Evolutionary conservation across 2,329 filamentous ascomycete species (phyloP).

Genomic region (Elsinoe necatrix): DNA sequence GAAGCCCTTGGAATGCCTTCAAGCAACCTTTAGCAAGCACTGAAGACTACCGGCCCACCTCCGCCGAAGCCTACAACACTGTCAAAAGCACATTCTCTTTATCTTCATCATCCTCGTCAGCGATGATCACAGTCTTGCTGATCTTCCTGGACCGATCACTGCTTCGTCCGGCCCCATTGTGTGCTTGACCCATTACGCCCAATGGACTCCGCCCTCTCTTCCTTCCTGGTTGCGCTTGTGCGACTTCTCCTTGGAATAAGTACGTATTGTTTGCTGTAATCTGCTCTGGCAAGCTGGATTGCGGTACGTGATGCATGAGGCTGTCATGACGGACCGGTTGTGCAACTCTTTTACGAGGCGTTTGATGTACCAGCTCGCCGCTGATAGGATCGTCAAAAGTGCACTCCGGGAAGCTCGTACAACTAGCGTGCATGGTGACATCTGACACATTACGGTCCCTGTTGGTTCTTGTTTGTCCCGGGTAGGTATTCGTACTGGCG

Average conservation of each 20-base stretch:
- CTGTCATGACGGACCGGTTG: neutral
- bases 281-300: neutral
- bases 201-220: conserved; percentile 7
- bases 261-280: neutral
- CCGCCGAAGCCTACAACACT: neutral
- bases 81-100: neutral
- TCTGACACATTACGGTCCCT: conserved; percentile 22
- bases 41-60: neutral
- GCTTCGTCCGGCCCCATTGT: neutral
- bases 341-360: neutral
- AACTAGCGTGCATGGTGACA: conserved; percentile 30
- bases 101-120: neutral
- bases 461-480: neutral
- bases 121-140: neutral
- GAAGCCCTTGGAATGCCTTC: too few species aligned
- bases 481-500: conserved; percentile 6
- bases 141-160: neutral
- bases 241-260: neutral
- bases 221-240: neutral
- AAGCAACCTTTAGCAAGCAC: neutral
- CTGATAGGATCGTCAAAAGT: conserved; percentile 22
- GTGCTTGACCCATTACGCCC: neutral
- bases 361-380: conserved; percentile 11
- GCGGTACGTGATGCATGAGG: neutral
- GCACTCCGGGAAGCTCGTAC: conserved; percentile 26